Conservation (phyloP, 805 yeast genomes). For the Candida arabinofermentans region DNA sequence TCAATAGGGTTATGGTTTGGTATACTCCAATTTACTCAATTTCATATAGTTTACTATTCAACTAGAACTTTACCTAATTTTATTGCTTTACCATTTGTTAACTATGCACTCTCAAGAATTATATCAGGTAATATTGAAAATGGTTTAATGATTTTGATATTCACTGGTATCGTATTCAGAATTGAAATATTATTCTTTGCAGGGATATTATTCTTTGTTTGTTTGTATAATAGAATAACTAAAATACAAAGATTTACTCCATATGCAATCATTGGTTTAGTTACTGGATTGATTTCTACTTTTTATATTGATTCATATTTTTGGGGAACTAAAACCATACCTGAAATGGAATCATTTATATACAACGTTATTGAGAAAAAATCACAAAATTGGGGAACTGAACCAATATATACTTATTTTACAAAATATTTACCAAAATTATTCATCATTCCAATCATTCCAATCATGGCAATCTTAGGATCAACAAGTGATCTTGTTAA, state of each 20-base stretch:
- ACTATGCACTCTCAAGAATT: conserved; percentile 47
- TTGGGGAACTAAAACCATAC: conserved; percentile 58
- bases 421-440: conserved; percentile 44
- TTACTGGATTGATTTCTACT: conserved; percentile 47
- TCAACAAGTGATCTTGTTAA: conserved; percentile 23
- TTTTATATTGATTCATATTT: conserved; percentile 64
- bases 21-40: conserved; percentile 59
- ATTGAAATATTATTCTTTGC: conserved; percentile 62
- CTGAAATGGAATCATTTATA: conserved; percentile 69
- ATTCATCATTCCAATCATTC: conserved; percentile 44
- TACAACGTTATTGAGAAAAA: conserved; percentile 78
- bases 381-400: conserved; percentile 78
- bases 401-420: conserved; percentile 71
- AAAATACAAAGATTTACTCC: conserved; percentile 36
- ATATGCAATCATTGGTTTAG: conserved; percentile 44
- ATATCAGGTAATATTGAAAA: conserved; percentile 43
- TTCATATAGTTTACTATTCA: conserved; percentile 77
- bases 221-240: conserved; percentile 45
- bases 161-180: conserved; percentile 66
- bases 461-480: conserved; percentile 34
- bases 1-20: conserved; percentile 53
- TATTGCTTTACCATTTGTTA: conserved; percentile 71
- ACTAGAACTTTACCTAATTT: conserved; percentile 88
- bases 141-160: conserved; percentile 52
- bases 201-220: conserved; percentile 43